phyloP scores from a whole-genome alignment of 148 eudicot species.

The Vaccinium myrtillus region DNA sequence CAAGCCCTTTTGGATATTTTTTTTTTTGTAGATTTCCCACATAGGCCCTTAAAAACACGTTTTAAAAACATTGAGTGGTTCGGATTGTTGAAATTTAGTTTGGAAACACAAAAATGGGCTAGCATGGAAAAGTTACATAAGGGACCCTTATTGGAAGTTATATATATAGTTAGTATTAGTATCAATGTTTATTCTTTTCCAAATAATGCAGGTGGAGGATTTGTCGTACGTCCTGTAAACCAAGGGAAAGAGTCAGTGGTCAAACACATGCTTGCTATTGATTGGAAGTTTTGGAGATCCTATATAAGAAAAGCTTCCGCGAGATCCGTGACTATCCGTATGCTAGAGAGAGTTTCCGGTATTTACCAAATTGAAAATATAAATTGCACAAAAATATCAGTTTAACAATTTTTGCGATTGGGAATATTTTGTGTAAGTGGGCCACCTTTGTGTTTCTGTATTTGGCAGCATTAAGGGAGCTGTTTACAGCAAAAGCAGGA shows the following conservation, averaged over 20 bases:
- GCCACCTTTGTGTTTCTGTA: constrained; percentile 3
- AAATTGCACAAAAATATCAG: not conserved
- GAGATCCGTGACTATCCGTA: constrained; percentile 48
- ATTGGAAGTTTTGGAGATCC: constrained; percentile 69
- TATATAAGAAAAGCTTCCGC: constrained; percentile 34
- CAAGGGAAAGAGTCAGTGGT: constrained; percentile 56
- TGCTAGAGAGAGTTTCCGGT: constrained; percentile 72
- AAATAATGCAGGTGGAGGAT: constrained; percentile 64
- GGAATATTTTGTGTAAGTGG: not conserved
- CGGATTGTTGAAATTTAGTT: no score
- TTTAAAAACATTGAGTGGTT: no score
- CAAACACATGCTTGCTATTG: constrained; percentile 71
- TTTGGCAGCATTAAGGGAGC: constrained; percentile 60
- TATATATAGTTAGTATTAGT: no score
- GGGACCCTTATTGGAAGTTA: no score
- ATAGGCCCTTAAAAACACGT: no score
- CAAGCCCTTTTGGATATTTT: no score
- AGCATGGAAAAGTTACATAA: no score
- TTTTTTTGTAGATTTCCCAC: no score
- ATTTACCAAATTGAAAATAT: constrained; percentile 7
- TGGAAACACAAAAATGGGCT: no score
- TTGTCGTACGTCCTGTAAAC: constrained; percentile 48
- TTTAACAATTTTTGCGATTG: not conserved
- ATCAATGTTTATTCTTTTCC: not conserved
- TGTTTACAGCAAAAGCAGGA: constrained; percentile 54